Conservation (phyloP, 2,329 filamentous ascomycete genomes). For the Chrysoporthe cubensis region DNA sequence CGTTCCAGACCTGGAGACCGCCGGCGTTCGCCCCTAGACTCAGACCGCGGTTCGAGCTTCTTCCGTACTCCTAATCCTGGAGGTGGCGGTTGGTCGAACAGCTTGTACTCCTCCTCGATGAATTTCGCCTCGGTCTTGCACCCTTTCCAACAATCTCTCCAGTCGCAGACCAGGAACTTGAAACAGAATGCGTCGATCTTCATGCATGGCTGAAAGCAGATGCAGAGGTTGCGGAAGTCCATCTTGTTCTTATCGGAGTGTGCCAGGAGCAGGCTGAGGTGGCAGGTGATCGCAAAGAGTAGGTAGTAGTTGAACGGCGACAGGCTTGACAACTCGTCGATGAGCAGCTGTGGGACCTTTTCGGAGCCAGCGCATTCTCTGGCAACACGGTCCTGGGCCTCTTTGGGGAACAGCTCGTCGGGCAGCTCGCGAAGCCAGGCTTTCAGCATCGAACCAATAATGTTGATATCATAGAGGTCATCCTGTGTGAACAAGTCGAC, state of each 20-base stretch:
- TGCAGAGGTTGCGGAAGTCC: constrained; percentile 94
- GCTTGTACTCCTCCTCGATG: constrained; percentile 69
- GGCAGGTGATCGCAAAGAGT: constrained; percentile 95
- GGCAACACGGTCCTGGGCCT: constrained; percentile 77
- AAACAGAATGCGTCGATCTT: constrained; percentile 96
- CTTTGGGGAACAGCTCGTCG: constrained; percentile 89
- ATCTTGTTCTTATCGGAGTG: constrained; percentile 98
- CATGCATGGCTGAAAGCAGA: constrained; percentile 96
- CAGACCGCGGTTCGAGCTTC: constrained; percentile 23
- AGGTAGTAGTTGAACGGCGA: constrained; percentile 98
- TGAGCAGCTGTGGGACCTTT: constrained; percentile 79
- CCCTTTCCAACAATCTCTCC: constrained; percentile 96
- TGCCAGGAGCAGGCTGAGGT: constrained; percentile 86
- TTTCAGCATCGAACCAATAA: constrained; percentile 94
- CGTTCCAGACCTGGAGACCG: constrained; percentile 16
- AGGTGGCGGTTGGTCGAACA: constrained; percentile 63
- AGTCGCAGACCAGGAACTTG: constrained; percentile 92
- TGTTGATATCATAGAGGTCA: constrained; percentile 94
- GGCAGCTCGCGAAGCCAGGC: constrained; percentile 95
- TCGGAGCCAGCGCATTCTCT: constrained; percentile 79
- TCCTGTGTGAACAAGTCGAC: constrained; percentile 87
- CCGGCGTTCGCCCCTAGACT: constrained; percentile 25
- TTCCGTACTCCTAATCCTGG: constrained; percentile 44
- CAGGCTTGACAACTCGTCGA: constrained; percentile 91
- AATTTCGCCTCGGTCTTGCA: constrained; percentile 87